phyloP scores from a whole-genome alignment of 257 asterid species.

The Solanum tarapatanum region DNA sequence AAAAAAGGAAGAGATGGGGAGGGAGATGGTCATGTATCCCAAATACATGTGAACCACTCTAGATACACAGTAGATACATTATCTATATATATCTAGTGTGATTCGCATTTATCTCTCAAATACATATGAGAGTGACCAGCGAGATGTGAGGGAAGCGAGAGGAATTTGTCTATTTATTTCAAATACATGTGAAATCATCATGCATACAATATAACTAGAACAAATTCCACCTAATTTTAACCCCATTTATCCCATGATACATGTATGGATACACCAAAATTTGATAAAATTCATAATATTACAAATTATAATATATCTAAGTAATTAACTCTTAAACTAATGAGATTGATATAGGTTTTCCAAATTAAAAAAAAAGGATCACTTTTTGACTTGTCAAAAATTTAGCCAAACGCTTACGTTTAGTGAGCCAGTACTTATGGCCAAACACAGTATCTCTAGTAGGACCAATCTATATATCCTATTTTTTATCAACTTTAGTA shows the following conservation, averaged over 20 bases:
- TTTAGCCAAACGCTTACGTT: neutral
- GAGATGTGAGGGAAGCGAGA: neutral
- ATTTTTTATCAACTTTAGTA: neutral
- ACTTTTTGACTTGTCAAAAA: neutral
- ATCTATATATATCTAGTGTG: too few species aligned
- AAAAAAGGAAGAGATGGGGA: too few species aligned
- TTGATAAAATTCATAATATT: too few species aligned
- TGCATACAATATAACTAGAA: neutral
- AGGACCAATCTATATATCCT: neutral
- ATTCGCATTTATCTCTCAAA: too few species aligned
- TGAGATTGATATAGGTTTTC: fast-evolving
- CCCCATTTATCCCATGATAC: neutral
- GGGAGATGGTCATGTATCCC: too few species aligned
- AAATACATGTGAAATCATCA: neutral
- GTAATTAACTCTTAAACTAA: neutral
- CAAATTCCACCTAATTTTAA: neutral
- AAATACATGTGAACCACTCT: too few species aligned
- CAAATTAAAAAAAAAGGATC: neutral
- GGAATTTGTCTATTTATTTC: too few species aligned
- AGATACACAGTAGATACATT: too few species aligned
- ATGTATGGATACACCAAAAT: too few species aligned
- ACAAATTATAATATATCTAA: too few species aligned
- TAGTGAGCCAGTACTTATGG: neutral
- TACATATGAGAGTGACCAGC: too few species aligned
- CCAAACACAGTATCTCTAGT: neutral